phyloP scores from a whole-genome alignment of 345 rosid species.

The Excoecaria cochinchinensis region DNA sequence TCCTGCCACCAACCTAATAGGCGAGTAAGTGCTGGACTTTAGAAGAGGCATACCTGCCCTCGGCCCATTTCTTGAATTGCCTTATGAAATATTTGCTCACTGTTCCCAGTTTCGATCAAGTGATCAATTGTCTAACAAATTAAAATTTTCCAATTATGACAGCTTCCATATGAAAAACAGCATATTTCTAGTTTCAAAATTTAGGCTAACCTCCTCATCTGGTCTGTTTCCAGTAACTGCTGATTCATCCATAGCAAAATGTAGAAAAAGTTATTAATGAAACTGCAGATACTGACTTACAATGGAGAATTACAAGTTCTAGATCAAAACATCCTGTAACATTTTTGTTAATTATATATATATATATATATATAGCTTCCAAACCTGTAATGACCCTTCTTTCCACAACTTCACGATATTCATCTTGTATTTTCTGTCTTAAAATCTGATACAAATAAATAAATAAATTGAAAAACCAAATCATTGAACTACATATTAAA shows the following conservation, averaged over 20 bases:
- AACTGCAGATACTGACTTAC: not conserved
- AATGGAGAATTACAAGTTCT: too few relatives aligned
- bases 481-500: not conserved
- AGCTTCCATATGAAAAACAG: slow-evolving; percentile 12
- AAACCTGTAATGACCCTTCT: slow-evolving; percentile 86
- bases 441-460: slow-evolving; percentile 50
- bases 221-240: slow-evolving; percentile 69
- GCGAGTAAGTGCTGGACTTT: not conserved
- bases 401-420: slow-evolving; percentile 88
- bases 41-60: slow-evolving; percentile 61
- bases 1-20: too few relatives aligned
- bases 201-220: slow-evolving; percentile 58
- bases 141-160: slow-evolving; percentile 24
- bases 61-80: slow-evolving; percentile 93
- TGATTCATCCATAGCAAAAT: slow-evolving; percentile 16
- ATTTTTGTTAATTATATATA: too few relatives aligned
- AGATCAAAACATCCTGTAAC: too few relatives aligned
- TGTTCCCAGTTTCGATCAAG: slow-evolving; percentile 90
- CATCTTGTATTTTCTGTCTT: slow-evolving; percentile 79
- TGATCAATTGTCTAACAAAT: slow-evolving; percentile 64
- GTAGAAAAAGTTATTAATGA: slow-evolving; percentile 12
- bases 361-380: slow-evolving; percentile 1
- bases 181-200: slow-evolving; percentile 10
- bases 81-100: slow-evolving; percentile 88
- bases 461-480: slow-evolving; percentile 11